phyloP scores from a whole-genome alignment of 169 alveolate genomes.

The Babesia gibsoni region DNA sequence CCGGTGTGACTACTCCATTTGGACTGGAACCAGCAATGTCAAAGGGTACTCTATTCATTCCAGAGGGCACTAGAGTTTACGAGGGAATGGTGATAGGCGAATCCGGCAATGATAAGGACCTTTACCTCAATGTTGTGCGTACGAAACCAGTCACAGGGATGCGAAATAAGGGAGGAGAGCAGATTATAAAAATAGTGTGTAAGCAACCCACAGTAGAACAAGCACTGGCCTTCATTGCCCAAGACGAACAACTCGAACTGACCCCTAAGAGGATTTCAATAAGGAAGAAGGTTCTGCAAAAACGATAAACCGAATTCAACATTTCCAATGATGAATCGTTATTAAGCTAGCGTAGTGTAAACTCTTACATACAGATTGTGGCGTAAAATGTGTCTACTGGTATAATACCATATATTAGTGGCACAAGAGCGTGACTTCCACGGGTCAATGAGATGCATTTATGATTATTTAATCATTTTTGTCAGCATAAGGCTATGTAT shows the following conservation, averaged over 20 bases:
- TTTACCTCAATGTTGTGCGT: slow-evolving; percentile 81
- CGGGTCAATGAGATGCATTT: too few relatives aligned
- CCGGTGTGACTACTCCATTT: slow-evolving; percentile 84
- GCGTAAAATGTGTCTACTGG: too few relatives aligned
- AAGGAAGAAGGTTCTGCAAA: slow-evolving; percentile 76
- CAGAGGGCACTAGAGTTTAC: slow-evolving; percentile 80
- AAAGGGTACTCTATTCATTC: slow-evolving; percentile 81
- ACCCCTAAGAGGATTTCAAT: slow-evolving; percentile 90
- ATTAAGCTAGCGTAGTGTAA: too few relatives aligned
- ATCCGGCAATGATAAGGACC: slow-evolving; percentile 72
- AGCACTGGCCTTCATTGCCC: slow-evolving; percentile 84
- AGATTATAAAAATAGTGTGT: slow-evolving; percentile 66
- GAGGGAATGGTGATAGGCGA: slow-evolving; percentile 89
- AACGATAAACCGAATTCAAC: slow-evolving; percentile 18
- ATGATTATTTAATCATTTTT: too few relatives aligned
- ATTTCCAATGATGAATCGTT: too few relatives aligned
- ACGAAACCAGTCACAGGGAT: slow-evolving; percentile 81
- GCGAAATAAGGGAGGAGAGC: slow-evolving; percentile 82
- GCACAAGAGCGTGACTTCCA: background rate
- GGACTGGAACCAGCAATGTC: slow-evolving; percentile 83
- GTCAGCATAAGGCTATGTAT: too few relatives aligned
- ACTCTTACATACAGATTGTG: too few relatives aligned
- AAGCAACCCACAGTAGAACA: slow-evolving; percentile 82
- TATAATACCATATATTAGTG: background rate
- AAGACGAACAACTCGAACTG: slow-evolving; percentile 90